Evolutionary conservation across 352 stramenopile species (phyloP).

Genomic region (Phytophthora podocarpi): DNA sequence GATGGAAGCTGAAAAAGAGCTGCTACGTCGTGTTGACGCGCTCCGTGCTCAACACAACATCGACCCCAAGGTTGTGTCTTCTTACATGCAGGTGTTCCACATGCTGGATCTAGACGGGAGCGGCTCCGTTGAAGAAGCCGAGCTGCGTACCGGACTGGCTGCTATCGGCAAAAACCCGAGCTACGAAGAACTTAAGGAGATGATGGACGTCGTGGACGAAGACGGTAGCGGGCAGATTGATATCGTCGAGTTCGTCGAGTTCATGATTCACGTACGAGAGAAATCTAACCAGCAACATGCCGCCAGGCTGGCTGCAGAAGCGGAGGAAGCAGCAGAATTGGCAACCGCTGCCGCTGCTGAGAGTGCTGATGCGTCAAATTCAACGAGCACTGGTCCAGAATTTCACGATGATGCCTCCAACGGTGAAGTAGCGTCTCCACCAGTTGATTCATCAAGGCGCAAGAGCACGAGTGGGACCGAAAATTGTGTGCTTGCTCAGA

Average conservation of each 20-base stretch:
- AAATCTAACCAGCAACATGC: conserved; percentile 64
- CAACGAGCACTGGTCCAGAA: not conserved
- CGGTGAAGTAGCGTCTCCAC: not conserved
- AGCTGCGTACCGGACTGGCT: conserved; percentile 78
- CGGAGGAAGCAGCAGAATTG: conserved; percentile 4
- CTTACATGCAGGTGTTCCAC: conserved; percentile 86
- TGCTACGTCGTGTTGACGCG: conserved; percentile 64
- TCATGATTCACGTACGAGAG: conserved; percentile 83
- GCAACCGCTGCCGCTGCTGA: not conserved
- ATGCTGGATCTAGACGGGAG: conserved; percentile 85
- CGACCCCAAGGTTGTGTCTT: conserved; percentile 48
- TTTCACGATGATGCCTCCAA: not conserved
- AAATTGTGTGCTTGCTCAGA: not conserved
- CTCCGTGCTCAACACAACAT: conserved; percentile 62
- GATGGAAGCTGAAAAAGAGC: conserved; percentile 77
- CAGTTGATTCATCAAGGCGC: not conserved
- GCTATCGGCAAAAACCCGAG: conserved; percentile 82
- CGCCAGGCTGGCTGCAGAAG: conserved; percentile 24
- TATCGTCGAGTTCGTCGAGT: conserved; percentile 88
- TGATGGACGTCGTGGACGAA: conserved; percentile 89
- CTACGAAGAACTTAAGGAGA: conserved; percentile 84
- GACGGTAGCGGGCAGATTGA: conserved; percentile 87
- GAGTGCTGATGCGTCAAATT: not conserved
- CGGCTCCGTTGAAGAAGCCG: conserved; percentile 85
- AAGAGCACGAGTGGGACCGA: not conserved